Evolutionary conservation across 495 filamentous ascomycete species (phyloP), one percentile per base, ranked within the genome.

Genomic region (Parathielavia appendiculata): DNA sequence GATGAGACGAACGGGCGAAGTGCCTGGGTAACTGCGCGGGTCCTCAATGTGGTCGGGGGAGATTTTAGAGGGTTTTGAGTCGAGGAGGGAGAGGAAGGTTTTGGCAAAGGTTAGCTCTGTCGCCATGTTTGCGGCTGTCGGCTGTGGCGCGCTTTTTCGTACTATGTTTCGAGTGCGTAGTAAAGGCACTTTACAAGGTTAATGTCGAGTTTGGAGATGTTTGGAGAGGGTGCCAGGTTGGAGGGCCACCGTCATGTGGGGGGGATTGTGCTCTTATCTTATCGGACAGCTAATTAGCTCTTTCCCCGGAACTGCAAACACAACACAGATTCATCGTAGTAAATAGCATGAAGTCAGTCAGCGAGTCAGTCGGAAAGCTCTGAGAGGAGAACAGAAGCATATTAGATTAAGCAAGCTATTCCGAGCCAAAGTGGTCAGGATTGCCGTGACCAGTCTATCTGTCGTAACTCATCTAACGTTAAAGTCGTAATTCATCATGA

Each of bases 41-140:
- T 96, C 89, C 69, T 89, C 85, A 74, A 92, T 83, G 83, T 96
- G 85, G 73, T 96, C 91, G 59, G 86, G 74, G 12, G 83, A 80
- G 50, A 96, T 80, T 73, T 91, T 92, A 64, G 85, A 70, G 10
- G 89, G 87, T 57, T 85, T 83, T 36, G 83, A 78, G 75, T 92
- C 90, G 50, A 97, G 82, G 19, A 81, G 77, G 19, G 86, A 76
- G 62, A 98, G 86, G 75, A 92, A 96, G 48, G 83, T 76, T 71
- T 89, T 91, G 58, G 89, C 83, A 71, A 95, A 98, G 51, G 81
- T 70, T 47, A 92, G 65, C 79, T 97, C 92, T n/a, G 89, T 66
- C 20, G 62, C 58, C 59, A 64, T 69, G 19, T 44, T 56, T 16
- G 40, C 50, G 19, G 30, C n/a, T 36, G 45, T 22, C 20, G 17